Base-by-base conservation (phyloP, 108 stramenopile genomes). In the Cyclotella sp. region DNA sequence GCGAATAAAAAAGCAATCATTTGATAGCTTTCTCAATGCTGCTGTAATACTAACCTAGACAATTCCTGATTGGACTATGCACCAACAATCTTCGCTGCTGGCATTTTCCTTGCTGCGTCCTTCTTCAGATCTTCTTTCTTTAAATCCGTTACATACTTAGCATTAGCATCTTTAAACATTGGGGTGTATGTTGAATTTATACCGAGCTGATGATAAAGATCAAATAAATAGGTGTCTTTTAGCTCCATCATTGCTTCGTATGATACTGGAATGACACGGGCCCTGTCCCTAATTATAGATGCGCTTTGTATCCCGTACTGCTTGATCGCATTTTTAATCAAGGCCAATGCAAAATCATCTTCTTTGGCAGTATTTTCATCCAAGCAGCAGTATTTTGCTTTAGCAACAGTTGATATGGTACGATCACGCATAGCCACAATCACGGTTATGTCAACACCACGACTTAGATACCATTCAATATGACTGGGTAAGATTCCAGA, bases 391-490 rank as follows among this genome's bases (percentile, higher is more conserved):
- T 75, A 75, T 42, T 55, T 63, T 41, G 46, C 53, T 42, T 80
- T 76, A 3, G 69, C 76, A n/a, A 28, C 27, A 26, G 21, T 59
- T n/a, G 79, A 76, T 54, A 86, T 76, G 5, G 83, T 70, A 19
- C 63, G 47, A 65, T 87, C 86, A 30, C 86, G 58, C 47, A 80
- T 60, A 21, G 81, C 54, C 16, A 87, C n/a, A 40, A 87, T 42
- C 22, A 71, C 83, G 13, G 57, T 74, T 28, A 73, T 55, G 41
- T 87, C 83, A 18, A 87, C 80, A 9, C 86, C 86, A 46, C 82
- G 79, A 12, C 46, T 27, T 15, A 66, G 46, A 57, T 87, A 84
- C 75, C 83, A 82, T 45, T 84, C 47, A 44, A 87, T 68, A 39
- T 87, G 86, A 30, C 67, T 68, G 1, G 49, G 3, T 8, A 51